Conservation (phyloP, 805 yeast species). For the Torulaspora microellipsoides region DNA sequence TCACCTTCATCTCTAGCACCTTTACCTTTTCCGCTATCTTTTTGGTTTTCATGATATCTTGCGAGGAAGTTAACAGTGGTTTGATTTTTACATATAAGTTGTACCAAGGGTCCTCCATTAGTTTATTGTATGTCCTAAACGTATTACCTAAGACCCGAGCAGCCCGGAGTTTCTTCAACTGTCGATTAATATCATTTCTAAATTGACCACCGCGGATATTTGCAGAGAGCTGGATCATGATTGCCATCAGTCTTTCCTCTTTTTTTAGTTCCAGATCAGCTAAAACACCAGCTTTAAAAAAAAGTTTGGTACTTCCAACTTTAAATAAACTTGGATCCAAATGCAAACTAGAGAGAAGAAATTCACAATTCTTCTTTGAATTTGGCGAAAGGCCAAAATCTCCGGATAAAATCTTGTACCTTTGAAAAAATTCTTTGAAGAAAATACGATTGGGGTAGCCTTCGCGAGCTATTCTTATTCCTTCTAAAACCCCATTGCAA, state of each 20-base stretch:
- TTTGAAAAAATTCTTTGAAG: constrained; percentile 69
- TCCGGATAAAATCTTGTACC: constrained; percentile 67
- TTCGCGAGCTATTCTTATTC: constrained; percentile 93
- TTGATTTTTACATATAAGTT: constrained; percentile 62
- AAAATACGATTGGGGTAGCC: constrained; percentile 93
- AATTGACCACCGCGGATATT: constrained; percentile 57
- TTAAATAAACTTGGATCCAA: constrained; percentile 78
- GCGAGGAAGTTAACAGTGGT: constrained; percentile 66
- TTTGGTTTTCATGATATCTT: constrained; percentile 54
- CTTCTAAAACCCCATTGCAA: constrained; percentile 97
- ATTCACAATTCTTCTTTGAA: constrained; percentile 63
- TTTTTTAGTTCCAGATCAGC: constrained; percentile 81
- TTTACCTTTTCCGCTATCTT: constrained; percentile 54
- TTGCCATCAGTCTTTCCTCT: constrained; percentile 53
- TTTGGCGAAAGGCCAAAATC: constrained; percentile 42
- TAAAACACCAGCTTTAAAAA: constrained; percentile 93
- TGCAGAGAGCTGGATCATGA: constrained; percentile 61
- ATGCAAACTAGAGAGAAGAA: constrained; percentile 57
- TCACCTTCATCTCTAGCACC: constrained; percentile 44
- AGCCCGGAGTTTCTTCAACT: constrained; percentile 62
- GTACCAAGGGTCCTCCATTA: constrained; percentile 72
- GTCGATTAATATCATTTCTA: constrained; percentile 44
- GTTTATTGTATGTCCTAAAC: constrained; percentile 46
- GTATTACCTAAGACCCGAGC: constrained; percentile 63
- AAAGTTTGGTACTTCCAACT: constrained; percentile 88